phyloP scores from a whole-genome alignment of 2,329 filamentous ascomycete species.

The Aspergillus neoniger region DNA sequence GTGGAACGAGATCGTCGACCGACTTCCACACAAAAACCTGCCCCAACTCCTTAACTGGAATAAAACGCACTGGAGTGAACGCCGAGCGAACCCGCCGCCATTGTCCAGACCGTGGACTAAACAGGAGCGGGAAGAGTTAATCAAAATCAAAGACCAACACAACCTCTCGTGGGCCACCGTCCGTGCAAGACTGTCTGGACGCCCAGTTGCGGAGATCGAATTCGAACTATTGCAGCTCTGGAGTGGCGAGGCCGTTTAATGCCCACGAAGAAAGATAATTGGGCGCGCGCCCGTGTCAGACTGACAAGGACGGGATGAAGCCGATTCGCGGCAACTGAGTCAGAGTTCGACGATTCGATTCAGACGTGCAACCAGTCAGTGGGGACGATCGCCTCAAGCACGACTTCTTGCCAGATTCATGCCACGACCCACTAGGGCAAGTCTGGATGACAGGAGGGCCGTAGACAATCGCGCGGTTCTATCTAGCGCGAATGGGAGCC shows the following conservation, averaged over 20 bases:
- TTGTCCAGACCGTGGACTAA: conserved; percentile 34
- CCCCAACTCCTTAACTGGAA: conserved; percentile 30
- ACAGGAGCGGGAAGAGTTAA: conserved; percentile 29
- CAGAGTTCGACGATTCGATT: conserved; percentile 6
- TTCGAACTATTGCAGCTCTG: conserved; percentile 37
- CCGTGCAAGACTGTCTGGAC: conserved; percentile 29
- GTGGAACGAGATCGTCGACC: conserved; percentile 34
- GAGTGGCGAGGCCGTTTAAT: conserved; percentile 24
- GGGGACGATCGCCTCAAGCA: conserved; percentile 2
- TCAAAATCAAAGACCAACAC: conserved; percentile 26
- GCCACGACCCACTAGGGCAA: conserved; percentile 3
- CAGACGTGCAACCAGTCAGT: conserved; percentile 8
- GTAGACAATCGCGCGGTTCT: neutral
- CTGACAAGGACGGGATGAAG: neutral
- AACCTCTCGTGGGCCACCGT: conserved; percentile 37
- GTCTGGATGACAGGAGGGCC: neutral
- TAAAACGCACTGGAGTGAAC: conserved; percentile 32
- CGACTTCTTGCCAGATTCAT: conserved; percentile 2
- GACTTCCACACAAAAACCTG: conserved; percentile 29
- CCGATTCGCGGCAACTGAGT: conserved; percentile 6
- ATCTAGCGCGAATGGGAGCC: neutral
- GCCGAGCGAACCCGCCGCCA: conserved; percentile 27
- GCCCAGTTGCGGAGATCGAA: conserved; percentile 35
- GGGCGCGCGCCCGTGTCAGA: neutral
- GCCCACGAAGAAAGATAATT: conserved; percentile 14